phyloP scores from a whole-genome alignment of 176 grass and related monocot species.

The Cenchrus americanus region DNA sequence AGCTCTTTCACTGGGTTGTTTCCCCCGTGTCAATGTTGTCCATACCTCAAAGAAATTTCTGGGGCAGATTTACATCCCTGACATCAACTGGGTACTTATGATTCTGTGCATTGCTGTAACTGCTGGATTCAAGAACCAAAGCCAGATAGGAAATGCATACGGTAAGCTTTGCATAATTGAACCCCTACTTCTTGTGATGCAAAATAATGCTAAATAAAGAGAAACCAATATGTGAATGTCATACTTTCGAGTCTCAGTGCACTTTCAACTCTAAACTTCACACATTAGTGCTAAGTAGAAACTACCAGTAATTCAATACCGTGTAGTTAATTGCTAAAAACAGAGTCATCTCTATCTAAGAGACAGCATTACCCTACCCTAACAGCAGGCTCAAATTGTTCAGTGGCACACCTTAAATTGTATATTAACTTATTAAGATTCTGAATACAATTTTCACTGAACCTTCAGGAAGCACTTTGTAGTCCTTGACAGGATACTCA shows the following conservation, averaged over 20 bases:
- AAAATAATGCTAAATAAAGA: not conserved
- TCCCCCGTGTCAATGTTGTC: constrained; percentile 79
- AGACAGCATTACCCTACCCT: not conserved
- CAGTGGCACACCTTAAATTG: not conserved
- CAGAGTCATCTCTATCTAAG: constrained; percentile 2
- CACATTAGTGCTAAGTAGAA: not conserved
- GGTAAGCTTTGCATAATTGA: constrained; percentile 53
- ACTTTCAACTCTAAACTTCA: constrained; percentile 1
- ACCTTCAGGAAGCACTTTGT: constrained; percentile 15
- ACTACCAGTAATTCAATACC: not conserved
- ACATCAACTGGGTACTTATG: constrained; percentile 91
- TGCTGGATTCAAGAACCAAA: constrained; percentile 78
- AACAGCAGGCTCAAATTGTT: constrained; percentile 10
- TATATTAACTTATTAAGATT: not conserved
- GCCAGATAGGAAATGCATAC: constrained; percentile 88
- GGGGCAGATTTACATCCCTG: constrained; percentile 93
- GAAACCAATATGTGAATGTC: not conserved
- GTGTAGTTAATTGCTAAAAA: not conserved
- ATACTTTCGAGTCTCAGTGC: not conserved
- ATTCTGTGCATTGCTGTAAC: constrained; percentile 89
- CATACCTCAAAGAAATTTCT: constrained; percentile 83
- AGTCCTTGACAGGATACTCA: constrained; percentile 16
- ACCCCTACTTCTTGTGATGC: not conserved
- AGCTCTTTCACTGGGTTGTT: constrained; percentile 77
- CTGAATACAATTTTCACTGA: not conserved